Percentiles rank a stretch among this genome's conserved stretches.
Conservation (phyloP, 306 rosid species). For the Dalbergia oliveri region DNA sequence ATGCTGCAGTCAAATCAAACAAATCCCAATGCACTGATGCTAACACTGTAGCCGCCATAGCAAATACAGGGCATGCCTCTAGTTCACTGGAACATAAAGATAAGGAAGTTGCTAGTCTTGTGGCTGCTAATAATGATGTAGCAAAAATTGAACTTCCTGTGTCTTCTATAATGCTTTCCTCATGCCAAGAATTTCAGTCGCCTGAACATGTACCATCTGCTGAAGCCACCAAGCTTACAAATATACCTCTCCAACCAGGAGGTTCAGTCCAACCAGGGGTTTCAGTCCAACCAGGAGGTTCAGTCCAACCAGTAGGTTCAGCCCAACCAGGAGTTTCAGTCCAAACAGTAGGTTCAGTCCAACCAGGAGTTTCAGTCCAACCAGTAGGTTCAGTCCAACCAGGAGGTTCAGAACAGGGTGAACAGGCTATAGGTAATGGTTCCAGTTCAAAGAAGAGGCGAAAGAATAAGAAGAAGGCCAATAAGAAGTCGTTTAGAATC, state of each 20-base stretch:
- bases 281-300: too few species aligned
- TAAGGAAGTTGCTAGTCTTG: slow-evolving; percentile 7
- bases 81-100: not conserved
- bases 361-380: too few species aligned
- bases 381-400: not conserved
- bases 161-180: slow-evolving; percentile 17
- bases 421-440: slow-evolving; percentile 2
- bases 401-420: slow-evolving; percentile 1
- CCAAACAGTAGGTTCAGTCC: too few species aligned
- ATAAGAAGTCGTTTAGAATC: slow-evolving; percentile 46
- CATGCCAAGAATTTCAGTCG: slow-evolving; percentile 33
- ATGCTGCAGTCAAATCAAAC: slow-evolving; percentile 31
- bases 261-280: not conserved
- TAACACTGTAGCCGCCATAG: slow-evolving; percentile 3
- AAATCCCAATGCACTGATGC: not conserved
- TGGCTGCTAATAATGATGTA: slow-evolving; percentile 14
- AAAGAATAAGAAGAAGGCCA: slow-evolving; percentile 55
- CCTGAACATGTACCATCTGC: slow-evolving; percentile 27
- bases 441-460: slow-evolving; percentile 48
- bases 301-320: too few species aligned
- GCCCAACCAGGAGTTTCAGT: too few species aligned
- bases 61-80: slow-evolving; percentile 20
- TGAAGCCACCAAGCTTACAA: slow-evolving; percentile 36
- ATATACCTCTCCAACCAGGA: slow-evolving; percentile 42
- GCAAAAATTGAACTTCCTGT: slow-evolving; percentile 22